Conservation (phyloP, 129 eudicot species). For the Erigeron canadensis region DNA sequence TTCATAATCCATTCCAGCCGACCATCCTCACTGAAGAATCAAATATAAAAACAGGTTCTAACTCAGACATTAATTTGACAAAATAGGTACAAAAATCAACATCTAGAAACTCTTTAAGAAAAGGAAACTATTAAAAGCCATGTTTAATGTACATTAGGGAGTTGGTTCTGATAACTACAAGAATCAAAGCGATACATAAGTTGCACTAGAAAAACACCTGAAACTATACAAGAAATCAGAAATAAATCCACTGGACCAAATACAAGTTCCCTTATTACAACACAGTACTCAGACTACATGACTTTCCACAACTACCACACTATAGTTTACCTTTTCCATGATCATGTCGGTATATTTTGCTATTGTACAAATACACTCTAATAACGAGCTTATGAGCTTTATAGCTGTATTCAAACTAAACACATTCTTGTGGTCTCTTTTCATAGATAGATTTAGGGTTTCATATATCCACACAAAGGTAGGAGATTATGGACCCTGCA, state of each 20-base stretch:
- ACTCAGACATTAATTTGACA: no score
- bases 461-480: slow-evolving; percentile 3
- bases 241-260: neutral
- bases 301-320: neutral
- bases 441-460: neutral
- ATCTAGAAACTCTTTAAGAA: no score
- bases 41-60: no score
- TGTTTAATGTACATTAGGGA: neutral
- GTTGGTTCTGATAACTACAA: neutral
- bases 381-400: neutral
- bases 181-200: neutral
- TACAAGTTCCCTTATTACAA: neutral
- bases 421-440: neutral
- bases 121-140: no score
- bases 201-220: neutral
- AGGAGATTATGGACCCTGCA: slow-evolving; percentile 9
- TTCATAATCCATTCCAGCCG: no score
- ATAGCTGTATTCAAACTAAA: neutral
- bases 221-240: neutral
- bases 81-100: no score
- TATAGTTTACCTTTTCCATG: neutral
- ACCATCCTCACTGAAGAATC: no score
- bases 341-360: neutral
- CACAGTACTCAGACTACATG: neutral
- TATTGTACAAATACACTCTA: neutral